These are phyloP conservation scores for Quercus wislizeni DNA, from an alignment of 306 rosid genomes.

Conservation along the genomic window DNA sequence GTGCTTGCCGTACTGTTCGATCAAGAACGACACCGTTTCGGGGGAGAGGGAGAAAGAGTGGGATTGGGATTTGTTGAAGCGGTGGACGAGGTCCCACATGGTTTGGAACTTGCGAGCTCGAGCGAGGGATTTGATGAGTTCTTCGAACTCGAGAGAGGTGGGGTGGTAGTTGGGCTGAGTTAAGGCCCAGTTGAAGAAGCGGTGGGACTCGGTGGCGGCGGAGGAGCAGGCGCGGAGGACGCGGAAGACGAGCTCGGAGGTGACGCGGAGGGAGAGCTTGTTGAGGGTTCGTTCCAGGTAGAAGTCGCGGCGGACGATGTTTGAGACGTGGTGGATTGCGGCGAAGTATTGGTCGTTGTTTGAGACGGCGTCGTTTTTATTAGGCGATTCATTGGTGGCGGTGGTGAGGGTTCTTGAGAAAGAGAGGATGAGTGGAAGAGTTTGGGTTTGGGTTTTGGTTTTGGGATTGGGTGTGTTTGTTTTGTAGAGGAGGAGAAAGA, in stretches of 20 bases:
- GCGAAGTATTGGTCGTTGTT: constrained; percentile 70
- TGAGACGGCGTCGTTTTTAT: not conserved
- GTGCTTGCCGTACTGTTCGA: constrained; percentile 68
- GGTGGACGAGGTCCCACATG: constrained; percentile 78
- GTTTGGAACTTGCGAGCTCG: constrained; percentile 58
- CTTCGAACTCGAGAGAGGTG: constrained; percentile 81
- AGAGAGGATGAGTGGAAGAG: not conserved
- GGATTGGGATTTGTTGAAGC: constrained; percentile 37
- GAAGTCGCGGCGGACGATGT: constrained; percentile 85
- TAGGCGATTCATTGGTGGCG: not conserved
- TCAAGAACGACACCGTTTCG: constrained; percentile 54
- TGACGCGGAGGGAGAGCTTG: constrained; percentile 66
- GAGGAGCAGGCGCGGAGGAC: constrained; percentile 79
- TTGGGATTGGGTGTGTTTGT: too few relatives aligned
- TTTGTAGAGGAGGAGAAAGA: too few relatives aligned
- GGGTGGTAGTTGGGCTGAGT: constrained; percentile 61
- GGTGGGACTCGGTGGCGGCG: constrained; percentile 57
- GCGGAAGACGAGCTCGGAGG: constrained; percentile 86
- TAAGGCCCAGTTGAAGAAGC: constrained; percentile 93
- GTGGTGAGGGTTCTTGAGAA: constrained; percentile 27
- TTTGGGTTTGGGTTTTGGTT: not conserved
- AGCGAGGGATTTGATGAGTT: constrained; percentile 70
- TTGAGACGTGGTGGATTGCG: constrained; percentile 77
- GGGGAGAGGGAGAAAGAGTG: constrained; percentile 54
- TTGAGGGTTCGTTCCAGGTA: constrained; percentile 93